These are phyloP conservation scores for Raffaelea albimanens DNA, from an alignment of 2,329 filamentous ascomycete genomes.

Conservation along the genomic window DNA sequence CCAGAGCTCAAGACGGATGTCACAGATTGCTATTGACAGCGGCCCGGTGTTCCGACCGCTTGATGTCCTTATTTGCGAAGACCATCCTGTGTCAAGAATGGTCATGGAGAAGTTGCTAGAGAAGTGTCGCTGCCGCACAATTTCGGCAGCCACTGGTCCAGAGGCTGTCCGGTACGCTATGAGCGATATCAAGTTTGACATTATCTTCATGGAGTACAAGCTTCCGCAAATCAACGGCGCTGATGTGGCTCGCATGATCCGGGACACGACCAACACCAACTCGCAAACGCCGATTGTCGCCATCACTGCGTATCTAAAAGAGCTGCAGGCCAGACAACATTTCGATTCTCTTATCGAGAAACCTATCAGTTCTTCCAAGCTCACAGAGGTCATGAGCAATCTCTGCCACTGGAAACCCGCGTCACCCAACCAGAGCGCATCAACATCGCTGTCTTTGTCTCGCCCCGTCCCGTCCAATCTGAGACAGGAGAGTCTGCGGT, in stretches of 20 bases:
- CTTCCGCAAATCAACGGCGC: constrained; percentile 90
- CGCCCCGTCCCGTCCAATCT: constrained; percentile 51
- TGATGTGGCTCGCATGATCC: constrained; percentile 94
- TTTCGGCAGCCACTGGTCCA: constrained; percentile 80
- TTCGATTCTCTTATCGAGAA: constrained; percentile 96
- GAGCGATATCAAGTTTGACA: constrained; percentile 96
- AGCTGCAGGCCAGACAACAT: constrained; percentile 87
- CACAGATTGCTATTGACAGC: constrained; percentile 69
- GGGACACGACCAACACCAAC: constrained; percentile 92
- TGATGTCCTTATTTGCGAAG: constrained; percentile 93
- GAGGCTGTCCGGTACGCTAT: constrained; percentile 91
- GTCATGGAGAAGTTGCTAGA: constrained; percentile 99
- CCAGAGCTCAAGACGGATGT: constrained; percentile 92
- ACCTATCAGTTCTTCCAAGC: constrained; percentile 83
- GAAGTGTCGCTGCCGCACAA: constrained; percentile 88
- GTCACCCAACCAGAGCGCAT: constrained; percentile 31
- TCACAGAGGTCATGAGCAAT: constrained; percentile 77
- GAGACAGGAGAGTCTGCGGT: constrained; percentile 51
- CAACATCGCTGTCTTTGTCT: constrained; percentile 29
- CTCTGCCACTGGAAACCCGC: constrained; percentile 92
- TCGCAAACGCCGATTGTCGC: constrained; percentile 91
- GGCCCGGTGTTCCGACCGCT: constrained; percentile 84
- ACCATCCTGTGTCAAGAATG: constrained; percentile 90
- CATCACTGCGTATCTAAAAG: constrained; percentile 96
- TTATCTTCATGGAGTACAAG: constrained; percentile 97